phyloP scores from a whole-genome alignment of 345 rosid genomes.

The Melastoma malabathricum region DNA sequence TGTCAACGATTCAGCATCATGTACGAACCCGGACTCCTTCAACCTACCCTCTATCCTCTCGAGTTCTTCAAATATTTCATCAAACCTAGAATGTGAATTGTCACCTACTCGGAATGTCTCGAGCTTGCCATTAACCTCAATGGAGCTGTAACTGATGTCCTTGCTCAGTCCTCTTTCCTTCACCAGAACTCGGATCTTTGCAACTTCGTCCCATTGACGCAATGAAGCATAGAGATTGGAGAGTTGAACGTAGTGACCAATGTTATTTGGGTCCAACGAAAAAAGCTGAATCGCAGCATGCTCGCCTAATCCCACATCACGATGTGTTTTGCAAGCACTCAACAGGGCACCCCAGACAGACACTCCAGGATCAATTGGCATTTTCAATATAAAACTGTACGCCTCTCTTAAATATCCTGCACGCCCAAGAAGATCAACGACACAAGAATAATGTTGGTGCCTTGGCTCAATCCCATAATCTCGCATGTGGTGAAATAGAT shows the following conservation, averaged over 20 bases:
- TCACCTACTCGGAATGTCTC: constrained; percentile 12
- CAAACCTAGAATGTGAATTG: constrained; percentile 11
- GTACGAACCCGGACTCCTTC: constrained; percentile 12
- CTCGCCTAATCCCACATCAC: constrained; percentile 10
- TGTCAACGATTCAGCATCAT: constrained; percentile 9
- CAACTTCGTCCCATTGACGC: constrained; percentile 12
- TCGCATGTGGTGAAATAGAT: constrained; percentile 11
- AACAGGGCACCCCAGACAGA: constrained; percentile 16
- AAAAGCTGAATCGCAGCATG: constrained; percentile 12
- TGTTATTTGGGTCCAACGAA: constrained; percentile 11
- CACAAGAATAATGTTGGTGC: constrained; percentile 14
- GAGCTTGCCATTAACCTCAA: constrained; percentile 14
- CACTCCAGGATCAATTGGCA: constrained; percentile 11
- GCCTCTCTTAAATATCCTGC: constrained; percentile 10
- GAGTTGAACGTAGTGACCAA: constrained; percentile 13
- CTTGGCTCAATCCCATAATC: constrained; percentile 12
- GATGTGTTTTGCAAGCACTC: constrained; percentile 12
- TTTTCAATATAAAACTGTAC: constrained; percentile 8
- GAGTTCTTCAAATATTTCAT: constrained; percentile 12
- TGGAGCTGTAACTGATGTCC: constrained; percentile 13
- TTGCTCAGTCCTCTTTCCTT: constrained; percentile 11
- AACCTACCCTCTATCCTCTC: constrained; percentile 11
- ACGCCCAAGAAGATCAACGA: constrained; percentile 14
- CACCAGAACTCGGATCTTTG: constrained; percentile 8
- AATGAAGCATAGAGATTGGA: constrained; percentile 15